phyloP scores from a whole-genome alignment of 345 rosid species.

The Linum usitatissimum region DNA sequence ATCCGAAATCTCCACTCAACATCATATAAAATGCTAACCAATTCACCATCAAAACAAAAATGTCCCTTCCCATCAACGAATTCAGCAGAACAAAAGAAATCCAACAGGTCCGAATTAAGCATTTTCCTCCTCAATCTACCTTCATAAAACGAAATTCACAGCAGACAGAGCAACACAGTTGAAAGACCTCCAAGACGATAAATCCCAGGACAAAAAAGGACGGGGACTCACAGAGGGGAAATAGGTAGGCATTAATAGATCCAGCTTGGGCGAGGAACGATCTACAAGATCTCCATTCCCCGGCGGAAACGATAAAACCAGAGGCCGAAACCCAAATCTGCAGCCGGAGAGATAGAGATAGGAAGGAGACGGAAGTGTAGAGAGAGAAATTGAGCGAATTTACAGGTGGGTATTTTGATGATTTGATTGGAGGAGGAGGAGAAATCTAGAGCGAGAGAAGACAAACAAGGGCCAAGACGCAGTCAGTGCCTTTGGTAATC shows the following conservation, averaged over 20 bases:
- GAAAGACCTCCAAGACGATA: no score
- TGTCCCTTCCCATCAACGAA: no score
- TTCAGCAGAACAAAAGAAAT: no score
- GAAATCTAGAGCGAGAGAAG: conserved; percentile 17
- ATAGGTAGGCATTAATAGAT: conserved; percentile 21
- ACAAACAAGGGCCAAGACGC: background rate
- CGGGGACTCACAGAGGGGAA: conserved; percentile 24
- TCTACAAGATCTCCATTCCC: conserved; percentile 1
- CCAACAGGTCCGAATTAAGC: background rate
- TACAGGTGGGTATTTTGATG: conserved; percentile 7
- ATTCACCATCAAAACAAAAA: conserved; percentile 6
- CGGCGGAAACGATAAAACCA: background rate
- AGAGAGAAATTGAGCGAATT: background rate
- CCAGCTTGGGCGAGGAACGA: conserved; percentile 16
- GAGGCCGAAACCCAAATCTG: background rate
- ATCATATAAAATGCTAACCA: background rate
- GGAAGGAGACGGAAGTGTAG: background rate
- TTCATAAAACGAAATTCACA: background rate
- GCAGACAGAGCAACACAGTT: background rate
- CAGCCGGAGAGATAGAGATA: conserved; percentile 8
- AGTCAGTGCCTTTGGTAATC: no score
- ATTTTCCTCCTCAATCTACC: no score
- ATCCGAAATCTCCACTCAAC: background rate
- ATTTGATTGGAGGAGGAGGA: conserved; percentile 23
- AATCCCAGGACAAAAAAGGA: background rate